Evolutionary conservation across 768 basidiomycete species (phyloP).

Genomic region (Obba rivulosa): DNA sequence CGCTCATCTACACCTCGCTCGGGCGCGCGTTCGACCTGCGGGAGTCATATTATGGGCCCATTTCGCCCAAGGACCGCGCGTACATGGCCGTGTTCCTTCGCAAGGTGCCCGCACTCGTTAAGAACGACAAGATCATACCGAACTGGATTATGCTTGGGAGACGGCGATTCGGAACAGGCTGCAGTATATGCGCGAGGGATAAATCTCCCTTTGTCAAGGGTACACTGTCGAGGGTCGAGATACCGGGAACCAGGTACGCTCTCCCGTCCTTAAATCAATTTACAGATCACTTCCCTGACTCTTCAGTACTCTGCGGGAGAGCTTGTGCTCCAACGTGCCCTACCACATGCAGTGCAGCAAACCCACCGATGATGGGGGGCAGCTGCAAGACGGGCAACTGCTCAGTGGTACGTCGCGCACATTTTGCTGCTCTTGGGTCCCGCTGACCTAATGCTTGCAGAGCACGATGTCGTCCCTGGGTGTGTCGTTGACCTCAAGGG

Average conservation of each 20-base stretch:
- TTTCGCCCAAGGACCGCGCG: conserved; percentile 4
- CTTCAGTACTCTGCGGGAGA: too few relatives aligned
- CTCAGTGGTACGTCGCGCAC: too few relatives aligned
- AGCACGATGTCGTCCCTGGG: too few relatives aligned
- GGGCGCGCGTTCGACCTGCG: conserved; percentile 5
- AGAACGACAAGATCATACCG: conserved; percentile 14
- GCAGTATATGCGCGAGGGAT: conserved; percentile 20
- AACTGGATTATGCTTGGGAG: conserved; percentile 12
- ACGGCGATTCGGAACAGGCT: conserved; percentile 12
- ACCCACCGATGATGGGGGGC: too few relatives aligned
- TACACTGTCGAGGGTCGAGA: conserved; percentile 20
- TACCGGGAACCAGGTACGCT: conserved; percentile 17
- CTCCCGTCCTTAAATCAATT: background rate
- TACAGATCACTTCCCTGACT: too few relatives aligned
- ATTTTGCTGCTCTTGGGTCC: too few relatives aligned
- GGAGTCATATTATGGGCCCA: conserved; percentile 9
- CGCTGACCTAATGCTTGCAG: too few relatives aligned
- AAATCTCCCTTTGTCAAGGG: conserved; percentile 18
- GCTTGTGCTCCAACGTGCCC: too few relatives aligned
- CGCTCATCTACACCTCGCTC: conserved; percentile 8
- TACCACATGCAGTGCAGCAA: too few relatives aligned
- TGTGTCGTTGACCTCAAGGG: too few relatives aligned
- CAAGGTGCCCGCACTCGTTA: conserved; percentile 10
- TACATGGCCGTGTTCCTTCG: conserved; percentile 11
- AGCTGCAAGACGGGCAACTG: too few relatives aligned